phyloP scores from a whole-genome alignment of 2,329 filamentous ascomycete species.

The Sporothrix inflata region DNA sequence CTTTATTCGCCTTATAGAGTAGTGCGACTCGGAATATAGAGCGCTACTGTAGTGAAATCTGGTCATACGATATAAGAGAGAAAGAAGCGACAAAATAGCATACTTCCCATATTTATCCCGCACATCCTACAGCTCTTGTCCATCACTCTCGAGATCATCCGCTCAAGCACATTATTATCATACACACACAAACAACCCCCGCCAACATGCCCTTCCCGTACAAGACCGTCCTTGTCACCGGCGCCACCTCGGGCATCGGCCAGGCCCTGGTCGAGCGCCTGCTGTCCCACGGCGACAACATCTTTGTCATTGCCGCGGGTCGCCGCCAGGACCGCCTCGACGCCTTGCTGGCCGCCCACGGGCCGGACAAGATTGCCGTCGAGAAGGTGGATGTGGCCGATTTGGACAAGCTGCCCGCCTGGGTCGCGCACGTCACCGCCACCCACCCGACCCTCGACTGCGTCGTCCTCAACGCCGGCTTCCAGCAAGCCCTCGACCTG shows the following conservation, averaged over 20 bases:
- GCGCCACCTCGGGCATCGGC: constrained; percentile 60
- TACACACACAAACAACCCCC: no score
- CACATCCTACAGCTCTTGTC: no score
- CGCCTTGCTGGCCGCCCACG: constrained; percentile 50
- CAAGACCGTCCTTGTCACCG: constrained; percentile 58
- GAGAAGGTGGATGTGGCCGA: constrained; percentile 54
- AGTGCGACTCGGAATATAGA: no score
- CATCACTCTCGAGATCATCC: no score
- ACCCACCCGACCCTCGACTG: constrained; percentile 56
- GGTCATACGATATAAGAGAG: no score
- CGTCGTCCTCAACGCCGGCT: constrained; percentile 61
- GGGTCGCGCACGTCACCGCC: constrained; percentile 45
- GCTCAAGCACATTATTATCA: no score
- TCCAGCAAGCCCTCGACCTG: constrained; percentile 55
- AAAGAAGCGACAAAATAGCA: no score
- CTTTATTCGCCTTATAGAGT: no score
- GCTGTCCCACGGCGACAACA: constrained; percentile 45
- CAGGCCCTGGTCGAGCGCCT: constrained; percentile 48
- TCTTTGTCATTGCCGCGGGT: constrained; percentile 59
- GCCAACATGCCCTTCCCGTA: constrained; percentile 55
- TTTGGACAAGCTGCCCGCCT: constrained; percentile 46
- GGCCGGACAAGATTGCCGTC: constrained; percentile 45
- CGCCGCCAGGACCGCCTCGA: constrained; percentile 54
- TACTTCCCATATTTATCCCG: no score
- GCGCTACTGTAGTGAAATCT: no score